Base-by-base conservation (phyloP, 2,329 filamentous ascomycete genomes). In the Phaeosphaeriaceae sp. region DNA sequence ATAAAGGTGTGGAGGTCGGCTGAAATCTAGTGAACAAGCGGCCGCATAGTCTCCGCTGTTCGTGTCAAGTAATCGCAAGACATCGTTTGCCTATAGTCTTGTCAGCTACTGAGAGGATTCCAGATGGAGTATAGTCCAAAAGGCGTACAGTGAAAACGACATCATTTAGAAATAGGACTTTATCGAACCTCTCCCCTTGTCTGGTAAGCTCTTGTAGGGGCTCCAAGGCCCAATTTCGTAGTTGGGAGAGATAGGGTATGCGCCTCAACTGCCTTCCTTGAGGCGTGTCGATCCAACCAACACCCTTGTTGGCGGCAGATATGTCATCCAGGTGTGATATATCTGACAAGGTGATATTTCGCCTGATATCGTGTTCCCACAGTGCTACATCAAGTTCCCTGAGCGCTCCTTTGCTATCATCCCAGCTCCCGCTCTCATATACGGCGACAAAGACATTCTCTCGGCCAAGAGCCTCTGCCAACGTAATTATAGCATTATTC, bases 371-470 rank as follows among this genome's bases (percentile, higher is more conserved):
- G 13, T 81, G 60, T 9, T 64, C 63, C 9, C 75, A 80, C 11
- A 89, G 72, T 48, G 80, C 70, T 2, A 50, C 56, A 50, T 87
- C 83, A 30, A 90, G 74, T 16, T 80, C 76, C 11, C 66, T 71
- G 52, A 90, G 72, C 6, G 81, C 82, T 8, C 74, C 79, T 68
- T 89, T 89, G 11, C 23, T 87, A 54, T 85, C 76, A 67, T 90
- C 87, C 76, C 81, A 85, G 64, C 84, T 87, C 9, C 87, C 87
- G 58, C 83, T 87, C 70, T 89, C 87, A 46, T 82, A 80, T 16
- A 89, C 78, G 51, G 82, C 85, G 35, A 90, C 79, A 63, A 81
- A 89, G 3, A 89, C 81, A 64, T 89, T 88, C 3, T 83, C 76
- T 0, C 79, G 73, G 0, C 87, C 86, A 3, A 89, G 73, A 3